Percentiles rank a stretch among this genome's conserved stretches.
Evolutionary conservation across 108 stramenopile genomes (phyloP).

Genomic region (Nitzschia inconspicua): DNA sequence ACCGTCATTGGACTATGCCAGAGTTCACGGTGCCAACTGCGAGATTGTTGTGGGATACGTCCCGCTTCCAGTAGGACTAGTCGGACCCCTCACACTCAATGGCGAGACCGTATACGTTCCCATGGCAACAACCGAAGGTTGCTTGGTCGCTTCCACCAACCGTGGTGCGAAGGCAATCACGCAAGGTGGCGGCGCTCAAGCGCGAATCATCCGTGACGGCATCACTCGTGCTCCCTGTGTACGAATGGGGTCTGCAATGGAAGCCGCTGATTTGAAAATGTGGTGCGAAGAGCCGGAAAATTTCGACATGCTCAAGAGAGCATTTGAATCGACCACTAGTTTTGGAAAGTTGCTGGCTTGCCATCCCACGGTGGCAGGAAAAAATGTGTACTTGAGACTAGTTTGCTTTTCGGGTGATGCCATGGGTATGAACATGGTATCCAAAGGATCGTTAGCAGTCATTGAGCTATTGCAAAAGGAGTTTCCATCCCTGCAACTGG

Average conservation of each 20-base stretch:
- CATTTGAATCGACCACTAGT: constrained; percentile 96
- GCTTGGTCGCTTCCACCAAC: constrained; percentile 94
- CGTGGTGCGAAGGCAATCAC: constrained; percentile 97
- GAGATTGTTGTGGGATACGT: constrained; percentile 98
- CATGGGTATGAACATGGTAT: constrained; percentile 99
- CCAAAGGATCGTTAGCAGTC: constrained; percentile 92
- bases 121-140: constrained; percentile 99
- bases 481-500: constrained; percentile 74
- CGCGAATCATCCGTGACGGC: constrained; percentile 87
- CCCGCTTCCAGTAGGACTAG: constrained; percentile 94
- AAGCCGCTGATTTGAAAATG: constrained; percentile 84
- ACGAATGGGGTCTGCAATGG: constrained; percentile 77
- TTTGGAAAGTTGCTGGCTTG: constrained; percentile 88
- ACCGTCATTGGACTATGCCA: constrained; percentile 83
- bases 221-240: constrained; percentile 98
- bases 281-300: constrained; percentile 88
- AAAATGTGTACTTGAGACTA: constrained; percentile 93
- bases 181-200: constrained; percentile 70
- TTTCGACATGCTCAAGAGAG: constrained; percentile 76
- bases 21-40: constrained; percentile 95
- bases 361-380: constrained; percentile 87
- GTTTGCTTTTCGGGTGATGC: constrained; percentile 96
- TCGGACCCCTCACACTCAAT: constrained; percentile 92
- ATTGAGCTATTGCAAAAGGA: constrained; percentile 68
- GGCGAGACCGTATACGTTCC: constrained; percentile 88